Conservation (phyloP, 441 rosid species). For the Pelargonium australe region DNA sequence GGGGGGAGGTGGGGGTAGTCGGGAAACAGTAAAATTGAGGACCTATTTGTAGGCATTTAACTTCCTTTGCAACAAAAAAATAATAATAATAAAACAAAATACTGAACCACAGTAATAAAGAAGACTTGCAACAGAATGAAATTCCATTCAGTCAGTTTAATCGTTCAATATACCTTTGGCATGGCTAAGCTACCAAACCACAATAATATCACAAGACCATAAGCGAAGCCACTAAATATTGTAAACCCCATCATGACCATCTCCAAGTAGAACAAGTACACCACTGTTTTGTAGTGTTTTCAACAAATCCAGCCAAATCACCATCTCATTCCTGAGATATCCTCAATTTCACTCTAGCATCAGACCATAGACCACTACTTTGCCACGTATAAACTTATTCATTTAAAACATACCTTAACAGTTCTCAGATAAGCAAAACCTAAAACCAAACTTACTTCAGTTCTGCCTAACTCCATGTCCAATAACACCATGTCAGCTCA, state of each 20-base stretch:
- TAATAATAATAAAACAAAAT: no score
- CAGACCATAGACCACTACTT: neutral
- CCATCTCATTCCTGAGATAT: neutral
- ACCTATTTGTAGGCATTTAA: no score
- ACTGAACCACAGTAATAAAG: no score
- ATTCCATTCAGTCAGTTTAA: neutral
- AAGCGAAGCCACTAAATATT: neutral
- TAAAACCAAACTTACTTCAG: neutral
- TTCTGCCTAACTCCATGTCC: neutral
- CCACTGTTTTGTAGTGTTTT: neutral
- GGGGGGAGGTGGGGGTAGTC: no score
- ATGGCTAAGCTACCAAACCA: neutral
- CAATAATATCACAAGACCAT: neutral
- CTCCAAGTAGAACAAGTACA: neutral
- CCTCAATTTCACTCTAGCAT: neutral
- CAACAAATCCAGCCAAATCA: constrained; percentile 2
- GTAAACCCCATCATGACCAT: neutral
- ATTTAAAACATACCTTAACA: no score
- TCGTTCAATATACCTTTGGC: neutral
- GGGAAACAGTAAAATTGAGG: no score
- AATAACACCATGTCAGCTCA: neutral
- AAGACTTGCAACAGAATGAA: neutral
- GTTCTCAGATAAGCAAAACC: neutral
- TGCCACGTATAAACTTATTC: neutral
- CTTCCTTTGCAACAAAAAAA: no score